Evolutionary conservation across 2,329 filamentous ascomycete genomes (phyloP), one percentile per base, ranked within the genome.

Genomic region (Hymenoscyphus fructigenus): DNA sequence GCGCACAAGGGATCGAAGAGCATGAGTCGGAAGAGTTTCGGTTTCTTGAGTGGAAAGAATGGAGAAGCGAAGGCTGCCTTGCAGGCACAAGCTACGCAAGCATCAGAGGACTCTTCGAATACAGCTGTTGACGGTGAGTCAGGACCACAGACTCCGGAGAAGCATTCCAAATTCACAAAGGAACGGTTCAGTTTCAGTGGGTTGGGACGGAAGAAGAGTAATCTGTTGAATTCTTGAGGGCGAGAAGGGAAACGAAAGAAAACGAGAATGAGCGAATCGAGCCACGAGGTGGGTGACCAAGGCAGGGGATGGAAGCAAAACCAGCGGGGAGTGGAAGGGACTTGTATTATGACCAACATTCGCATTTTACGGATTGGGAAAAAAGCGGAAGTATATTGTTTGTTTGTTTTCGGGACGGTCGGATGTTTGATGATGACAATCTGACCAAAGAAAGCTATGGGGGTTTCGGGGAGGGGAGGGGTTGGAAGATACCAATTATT

Each of bases 1-100:
- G 88, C 91, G 68, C 85, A 88, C 70, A 84, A 88, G 62, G 87
- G 87, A 10, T 92, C 89, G 76, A 94, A 91, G 79, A 93, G 91
- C 68, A 84, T 96, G 80, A 72, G 91, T 59, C 86, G 89, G 68
- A 92, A 90, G 77, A 90, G 91, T 70, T 88, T 91, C 72, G 85
- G 84, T 36, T 90, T 91, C 73, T 78, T 89, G 44, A 81, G 83
- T 71, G 86, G 85, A 67, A 83, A 85, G 67, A 83, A 67, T 50
- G 66, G 63, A 14, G 65, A 67, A 28, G 59, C 64, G 14, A 70
- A 70, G 47, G 44, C 44, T 12, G 44, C n/a, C 6, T 12, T 23
- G 44, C 44, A 50, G 10, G 44, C n/a, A 23, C n/a, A 38, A 41
- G 34, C 61, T 20, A 20, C n/a, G 10, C n/a, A 38, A 41, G 34